Conservation (phyloP, 2,329 filamentous ascomycete genomes). For the Cladosporium sp. region DNA sequence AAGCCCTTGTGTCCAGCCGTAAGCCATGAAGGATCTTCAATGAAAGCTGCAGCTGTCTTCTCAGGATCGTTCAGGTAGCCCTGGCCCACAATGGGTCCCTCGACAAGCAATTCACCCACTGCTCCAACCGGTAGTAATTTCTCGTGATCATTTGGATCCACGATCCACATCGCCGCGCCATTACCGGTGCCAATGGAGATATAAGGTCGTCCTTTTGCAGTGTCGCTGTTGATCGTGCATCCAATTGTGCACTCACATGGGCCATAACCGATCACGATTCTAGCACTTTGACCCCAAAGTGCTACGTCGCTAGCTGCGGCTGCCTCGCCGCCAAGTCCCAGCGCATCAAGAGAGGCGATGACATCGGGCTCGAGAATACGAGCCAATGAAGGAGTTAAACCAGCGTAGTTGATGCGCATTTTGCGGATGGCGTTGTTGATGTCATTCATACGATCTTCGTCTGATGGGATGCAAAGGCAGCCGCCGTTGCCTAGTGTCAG, state of each 20-base stretch:
- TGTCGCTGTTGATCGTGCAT: slow-evolving; percentile 17
- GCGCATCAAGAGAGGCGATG: slow-evolving; percentile 38
- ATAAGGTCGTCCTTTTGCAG: slow-evolving; percentile 11
- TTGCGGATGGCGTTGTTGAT: slow-evolving; percentile 38
- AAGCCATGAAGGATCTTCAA: slow-evolving; percentile 27
- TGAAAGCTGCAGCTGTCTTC: slow-evolving; percentile 31
- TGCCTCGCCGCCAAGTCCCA: slow-evolving; percentile 30
- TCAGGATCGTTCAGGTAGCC: slow-evolving; percentile 38
- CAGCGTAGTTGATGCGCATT: slow-evolving; percentile 38
- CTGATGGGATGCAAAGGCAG: slow-evolving; percentile 21
- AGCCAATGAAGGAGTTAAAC: slow-evolving; percentile 44
- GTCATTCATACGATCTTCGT: slow-evolving; percentile 28
- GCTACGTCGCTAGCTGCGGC: slow-evolving; percentile 89
- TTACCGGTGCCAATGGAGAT: slow-evolving; percentile 19
- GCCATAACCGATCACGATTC: slow-evolving; percentile 77
- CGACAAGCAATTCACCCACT: slow-evolving; percentile 45
- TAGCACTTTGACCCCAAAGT: slow-evolving; percentile 71
- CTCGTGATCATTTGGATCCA: slow-evolving; percentile 26
- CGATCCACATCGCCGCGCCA: slow-evolving; percentile 28
- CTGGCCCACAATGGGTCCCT: slow-evolving; percentile 42
- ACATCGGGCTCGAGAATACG: slow-evolving; percentile 36
- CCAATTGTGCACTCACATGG: slow-evolving; percentile 36
- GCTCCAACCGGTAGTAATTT: slow-evolving; percentile 38
- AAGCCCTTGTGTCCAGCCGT: slow-evolving; percentile 3
- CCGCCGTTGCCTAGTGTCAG: slow-evolving; percentile 17